phyloP scores from a whole-genome alignment of 176 grass and related monocot genomes.

The Zea luxurians region DNA sequence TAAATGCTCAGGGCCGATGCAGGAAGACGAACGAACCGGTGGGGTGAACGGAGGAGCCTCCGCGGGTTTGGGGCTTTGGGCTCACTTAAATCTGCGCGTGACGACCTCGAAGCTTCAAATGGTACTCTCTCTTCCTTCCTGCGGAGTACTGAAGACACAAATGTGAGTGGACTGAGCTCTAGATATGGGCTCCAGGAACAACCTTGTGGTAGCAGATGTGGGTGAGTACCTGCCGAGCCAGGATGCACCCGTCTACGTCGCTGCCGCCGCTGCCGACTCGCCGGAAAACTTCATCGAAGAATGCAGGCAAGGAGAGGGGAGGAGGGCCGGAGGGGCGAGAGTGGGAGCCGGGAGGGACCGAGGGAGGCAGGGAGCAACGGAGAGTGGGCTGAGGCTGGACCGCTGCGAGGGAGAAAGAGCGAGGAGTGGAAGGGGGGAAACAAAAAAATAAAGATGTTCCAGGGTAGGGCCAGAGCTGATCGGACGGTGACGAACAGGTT shows the following conservation, averaged over 20 bases:
- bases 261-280: constrained; percentile 20
- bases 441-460: neutral
- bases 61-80: neutral
- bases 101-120: neutral
- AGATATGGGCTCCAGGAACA: neutral
- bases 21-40: neutral
- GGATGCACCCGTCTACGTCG: constrained; percentile 12
- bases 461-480: neutral
- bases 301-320: neutral
- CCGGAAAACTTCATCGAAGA: constrained; percentile 29
- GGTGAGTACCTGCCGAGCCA: neutral
- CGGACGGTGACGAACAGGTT: constrained; percentile 24
- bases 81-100: constrained; percentile 13
- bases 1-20: neutral
- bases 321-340: too few species aligned
- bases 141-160: neutral
- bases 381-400: neutral
- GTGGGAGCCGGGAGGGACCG: too few species aligned
- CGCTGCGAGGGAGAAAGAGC: neutral
- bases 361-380: neutral
- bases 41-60: neutral
- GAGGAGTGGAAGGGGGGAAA: neutral
- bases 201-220: neutral
- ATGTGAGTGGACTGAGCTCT: neutral
- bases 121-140: neutral